A percentile compares a stretch with the other conserved stretches of the same genome.
Evolutionary conservation across 768 basidiomycete species (phyloP).

Genomic region (Galerina sulciceps): DNA sequence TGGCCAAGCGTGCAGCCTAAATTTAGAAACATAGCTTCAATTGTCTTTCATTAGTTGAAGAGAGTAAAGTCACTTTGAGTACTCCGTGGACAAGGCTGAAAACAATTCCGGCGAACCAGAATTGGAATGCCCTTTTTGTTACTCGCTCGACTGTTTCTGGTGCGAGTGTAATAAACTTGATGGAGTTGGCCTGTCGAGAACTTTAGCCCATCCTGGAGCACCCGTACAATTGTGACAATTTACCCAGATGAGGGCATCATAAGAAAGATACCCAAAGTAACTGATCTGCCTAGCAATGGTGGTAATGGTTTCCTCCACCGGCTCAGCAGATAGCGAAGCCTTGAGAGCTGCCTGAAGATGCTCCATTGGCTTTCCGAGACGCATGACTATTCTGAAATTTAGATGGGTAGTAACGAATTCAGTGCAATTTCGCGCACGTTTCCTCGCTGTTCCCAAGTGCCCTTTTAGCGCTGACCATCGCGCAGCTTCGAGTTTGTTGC

Average conservation of each 20-base stretch:
- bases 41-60: not conserved
- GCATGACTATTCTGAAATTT: slow-evolving; percentile 63
- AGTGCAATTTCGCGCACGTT: slow-evolving; percentile 55
- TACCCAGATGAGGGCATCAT: slow-evolving; percentile 90
- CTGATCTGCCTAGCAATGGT: slow-evolving; percentile 83
- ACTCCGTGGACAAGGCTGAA: slow-evolving; percentile 75
- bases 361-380: slow-evolving; percentile 92
- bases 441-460: slow-evolving; percentile 84
- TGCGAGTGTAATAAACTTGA: slow-evolving; percentile 65
- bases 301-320: slow-evolving; percentile 72
- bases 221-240: slow-evolving; percentile 23
- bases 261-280: slow-evolving; percentile 86
- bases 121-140: slow-evolving; percentile 71
- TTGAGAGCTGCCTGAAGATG: slow-evolving; percentile 90
- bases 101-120: slow-evolving; percentile 88
- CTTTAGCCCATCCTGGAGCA: not conserved
- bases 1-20: slow-evolving; percentile 64
- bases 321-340: slow-evolving; percentile 57
- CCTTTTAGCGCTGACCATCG: slow-evolving; percentile 86
- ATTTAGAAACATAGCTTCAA: not conserved
- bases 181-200: slow-evolving; percentile 56
- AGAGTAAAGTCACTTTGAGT: slow-evolving; percentile 56
- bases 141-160: slow-evolving; percentile 66
- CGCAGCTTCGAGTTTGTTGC: slow-evolving; percentile 70
- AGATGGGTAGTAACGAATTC: not conserved